Percentiles rank a stretch among this genome's conserved stretches.
These are phyloP conservation scores for Penicillium verhagenii DNA, from an alignment of 495 filamentous ascomycete genomes.

Conservation along the genomic window DNA sequence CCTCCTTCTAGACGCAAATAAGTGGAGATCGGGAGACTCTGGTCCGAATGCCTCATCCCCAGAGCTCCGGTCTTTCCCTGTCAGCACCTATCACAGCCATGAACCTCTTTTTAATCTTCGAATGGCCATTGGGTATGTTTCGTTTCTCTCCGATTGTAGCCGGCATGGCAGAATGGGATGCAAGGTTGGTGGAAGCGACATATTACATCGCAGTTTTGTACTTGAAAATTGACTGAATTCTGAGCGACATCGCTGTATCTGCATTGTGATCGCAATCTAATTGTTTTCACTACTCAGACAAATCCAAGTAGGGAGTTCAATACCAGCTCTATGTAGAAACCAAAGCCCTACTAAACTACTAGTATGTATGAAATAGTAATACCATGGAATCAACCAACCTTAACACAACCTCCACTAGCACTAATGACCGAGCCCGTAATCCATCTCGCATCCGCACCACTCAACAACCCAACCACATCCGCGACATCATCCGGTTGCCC, in stretches of 20 bases:
- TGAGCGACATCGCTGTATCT: too few species aligned
- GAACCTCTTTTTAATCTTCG: not conserved
- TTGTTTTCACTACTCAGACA: too few species aligned
- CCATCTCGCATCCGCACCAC: not conserved
- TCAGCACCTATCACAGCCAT: not conserved
- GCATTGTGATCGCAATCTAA: too few species aligned
- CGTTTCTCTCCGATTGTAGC: not conserved
- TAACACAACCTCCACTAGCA: too few species aligned
- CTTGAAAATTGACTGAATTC: too few species aligned
- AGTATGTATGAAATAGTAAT: not conserved
- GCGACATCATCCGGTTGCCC: slow-evolving; percentile 1
- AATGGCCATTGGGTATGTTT: not conserved
- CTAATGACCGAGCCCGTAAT: not conserved
- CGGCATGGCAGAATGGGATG: not conserved
- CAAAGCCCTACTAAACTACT: too few species aligned
- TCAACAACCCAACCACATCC: slow-evolving; percentile 1
- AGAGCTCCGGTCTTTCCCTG: not conserved
- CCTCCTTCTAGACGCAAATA: not conserved
- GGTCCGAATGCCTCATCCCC: not conserved
- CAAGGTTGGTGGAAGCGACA: not conserved
- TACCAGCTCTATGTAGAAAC: not conserved
- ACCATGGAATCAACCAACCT: not conserved
- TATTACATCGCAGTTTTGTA: too few species aligned
- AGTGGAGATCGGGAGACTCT: slow-evolving; percentile 8
- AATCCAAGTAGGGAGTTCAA: not conserved